Evolutionary conservation across 805 yeast species (phyloP), one percentile per base, ranked within the genome.

Genomic region (Saccharomycopsis microspora): DNA sequence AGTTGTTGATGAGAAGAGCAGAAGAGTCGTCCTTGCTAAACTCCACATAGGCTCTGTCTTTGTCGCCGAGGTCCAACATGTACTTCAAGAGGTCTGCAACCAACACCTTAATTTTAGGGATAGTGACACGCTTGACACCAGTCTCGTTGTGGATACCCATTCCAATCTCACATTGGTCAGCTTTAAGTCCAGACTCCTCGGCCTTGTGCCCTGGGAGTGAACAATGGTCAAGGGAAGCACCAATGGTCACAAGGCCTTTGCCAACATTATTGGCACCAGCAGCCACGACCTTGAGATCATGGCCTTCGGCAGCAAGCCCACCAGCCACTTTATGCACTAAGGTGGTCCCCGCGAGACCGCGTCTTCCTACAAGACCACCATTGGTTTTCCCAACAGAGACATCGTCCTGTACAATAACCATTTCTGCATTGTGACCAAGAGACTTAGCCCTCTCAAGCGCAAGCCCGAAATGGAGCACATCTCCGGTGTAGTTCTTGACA

Each of bases 121-220:
- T 76, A 11, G 66, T 65, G 29, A 70, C 54, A 10, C 64, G 58
- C 58, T 74, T 70, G 49, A 80, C 80, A 52, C 97, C 97, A 0
- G 96, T 93, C 62, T 89, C 97, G 58, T 89, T 89, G 64, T 89
- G 97, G 52, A 89, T 89, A 41, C 97, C 97, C 80, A 89, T 82
- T 31, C 97, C 97, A 50, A 89, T 72, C 63, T 89, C 97, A 60
- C 84, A 82, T 63, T 85, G 86, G 49, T 78, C 68, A 3, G 64
- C 71, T 31, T 65, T 72, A 52, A 86, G 72, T 47, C 65, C 61
- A 3, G 36, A 46, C 57, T 75, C 82, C 11, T 29, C 35, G 5
- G 42, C 40, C 38, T 40, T 41, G 34, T 19, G 32, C 4, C 95
- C 95, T 4, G 97, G 97, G 28, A 89, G 94, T 40, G 85, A 78